These are phyloP conservation scores for Trametes gibbosa DNA, from an alignment of 768 basidiomycete species.

Conservation along the genomic window DNA sequence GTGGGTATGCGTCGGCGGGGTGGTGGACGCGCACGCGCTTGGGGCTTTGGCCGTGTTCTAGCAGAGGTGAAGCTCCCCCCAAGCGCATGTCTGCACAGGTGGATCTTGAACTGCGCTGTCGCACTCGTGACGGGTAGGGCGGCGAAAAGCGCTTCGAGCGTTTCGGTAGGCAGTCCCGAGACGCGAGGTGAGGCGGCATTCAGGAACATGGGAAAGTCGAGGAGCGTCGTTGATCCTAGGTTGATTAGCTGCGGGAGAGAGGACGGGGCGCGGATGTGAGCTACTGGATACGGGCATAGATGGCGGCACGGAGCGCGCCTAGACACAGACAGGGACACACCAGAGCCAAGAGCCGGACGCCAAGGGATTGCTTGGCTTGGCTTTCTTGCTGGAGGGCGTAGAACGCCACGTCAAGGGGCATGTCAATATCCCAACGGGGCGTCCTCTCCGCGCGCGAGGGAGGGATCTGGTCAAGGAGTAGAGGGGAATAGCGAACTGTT, in stretches of 20 bases:
- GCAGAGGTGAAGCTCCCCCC: neutral
- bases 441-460: conserved; percentile 44
- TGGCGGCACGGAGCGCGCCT: neutral
- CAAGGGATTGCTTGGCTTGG: conserved; percentile 20
- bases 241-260: conserved; percentile 31
- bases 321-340: conserved; percentile 22
- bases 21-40: conserved; percentile 26
- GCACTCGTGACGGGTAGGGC: conserved; percentile 26
- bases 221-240: conserved; percentile 31
- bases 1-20: conserved; percentile 22
- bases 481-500: conserved; percentile 45
- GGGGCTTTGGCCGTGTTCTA: conserved; percentile 9
- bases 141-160: conserved; percentile 23
- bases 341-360: conserved; percentile 29
- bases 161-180: conserved; percentile 19
- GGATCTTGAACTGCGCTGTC: conserved; percentile 29
- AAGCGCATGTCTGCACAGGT: conserved; percentile 25
- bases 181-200: conserved; percentile 29
- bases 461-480: conserved; percentile 50
- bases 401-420: conserved; percentile 45
- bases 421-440: conserved; percentile 54
- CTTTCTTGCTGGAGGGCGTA: conserved; percentile 29
- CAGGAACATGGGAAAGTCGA: conserved; percentile 34
- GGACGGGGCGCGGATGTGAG: neutral
- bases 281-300: neutral